A percentile compares a stretch with the other conserved stretches of the same genome.
Evolutionary conservation across 345 rosid genomes (phyloP).

Genomic region (Citrus cavaleriei): DNA sequence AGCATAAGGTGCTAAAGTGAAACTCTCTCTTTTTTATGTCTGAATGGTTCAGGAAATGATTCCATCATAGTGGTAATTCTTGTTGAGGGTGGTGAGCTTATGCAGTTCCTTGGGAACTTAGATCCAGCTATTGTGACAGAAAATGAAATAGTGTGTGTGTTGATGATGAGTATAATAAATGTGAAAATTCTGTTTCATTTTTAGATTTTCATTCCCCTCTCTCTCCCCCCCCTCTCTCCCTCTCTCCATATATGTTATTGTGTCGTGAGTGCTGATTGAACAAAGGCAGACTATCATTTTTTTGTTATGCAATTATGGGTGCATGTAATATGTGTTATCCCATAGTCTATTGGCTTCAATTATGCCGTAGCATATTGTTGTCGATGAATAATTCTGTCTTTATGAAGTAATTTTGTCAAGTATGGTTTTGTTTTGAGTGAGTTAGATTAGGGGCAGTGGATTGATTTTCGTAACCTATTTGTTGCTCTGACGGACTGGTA

Average conservation of each 20-base stretch:
- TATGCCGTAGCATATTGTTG: too few species aligned
- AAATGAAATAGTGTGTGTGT: not conserved
- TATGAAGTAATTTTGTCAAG: not conserved
- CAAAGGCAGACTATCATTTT: not conserved
- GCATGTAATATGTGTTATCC: not conserved
- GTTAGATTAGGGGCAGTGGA: too few species aligned
- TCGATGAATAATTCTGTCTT: not conserved
- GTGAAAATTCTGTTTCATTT: not conserved
- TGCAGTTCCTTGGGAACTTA: not conserved
- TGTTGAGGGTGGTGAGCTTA: not conserved
- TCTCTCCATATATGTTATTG: too few species aligned
- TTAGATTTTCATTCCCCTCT: not conserved
- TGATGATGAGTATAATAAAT: not conserved
- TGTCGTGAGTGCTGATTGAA: not conserved
- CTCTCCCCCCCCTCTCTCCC: too few species aligned
- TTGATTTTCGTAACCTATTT: not conserved
- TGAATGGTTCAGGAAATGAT: not conserved
- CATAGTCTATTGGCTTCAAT: not conserved
- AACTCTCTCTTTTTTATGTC: not conserved
- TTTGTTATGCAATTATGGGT: not conserved
- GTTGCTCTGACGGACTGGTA: not conserved
- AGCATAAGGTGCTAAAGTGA: slow-evolving; percentile 3
- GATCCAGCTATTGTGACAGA: not conserved
- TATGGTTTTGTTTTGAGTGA: not conserved
- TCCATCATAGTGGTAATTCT: not conserved